Evolutionary conservation across 2,329 filamentous ascomycete genomes (phyloP).

Genomic region (Graphiopsis chlorocephala): DNA sequence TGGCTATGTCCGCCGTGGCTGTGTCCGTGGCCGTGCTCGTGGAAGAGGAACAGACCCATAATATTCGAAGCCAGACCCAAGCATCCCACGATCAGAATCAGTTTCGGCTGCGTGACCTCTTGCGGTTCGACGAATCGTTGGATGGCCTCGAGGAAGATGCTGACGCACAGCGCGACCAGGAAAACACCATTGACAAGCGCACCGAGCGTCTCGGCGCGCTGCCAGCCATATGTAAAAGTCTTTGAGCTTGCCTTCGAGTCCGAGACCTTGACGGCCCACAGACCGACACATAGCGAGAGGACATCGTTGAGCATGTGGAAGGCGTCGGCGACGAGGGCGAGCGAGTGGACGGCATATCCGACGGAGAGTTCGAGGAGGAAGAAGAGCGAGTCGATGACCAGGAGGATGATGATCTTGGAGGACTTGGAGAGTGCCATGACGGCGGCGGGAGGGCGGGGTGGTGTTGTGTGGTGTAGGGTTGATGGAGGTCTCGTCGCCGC

Average conservation of each 20-base stretch:
- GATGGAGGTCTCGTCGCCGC: conserved; percentile 3
- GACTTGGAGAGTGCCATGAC: conserved; percentile 87
- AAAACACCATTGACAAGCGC: conserved; percentile 98
- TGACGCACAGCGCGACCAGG: conserved; percentile 90
- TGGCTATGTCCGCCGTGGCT: conserved; percentile 49
- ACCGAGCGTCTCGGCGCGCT: conserved; percentile 93
- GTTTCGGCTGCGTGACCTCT: conserved; percentile 75
- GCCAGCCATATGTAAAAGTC: conserved; percentile 95
- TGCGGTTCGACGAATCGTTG: conserved; percentile 90
- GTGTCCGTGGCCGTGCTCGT: conserved; percentile 77
- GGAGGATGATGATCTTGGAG: conserved; percentile 86
- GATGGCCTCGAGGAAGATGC: conserved; percentile 92
- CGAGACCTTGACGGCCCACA: conserved; percentile 92
- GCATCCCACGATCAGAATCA: conserved; percentile 87
- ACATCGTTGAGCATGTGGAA: conserved; percentile 99
- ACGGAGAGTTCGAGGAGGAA: conserved; percentile 85
- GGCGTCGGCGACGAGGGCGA: conserved; percentile 91
- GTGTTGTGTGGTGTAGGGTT: neutral
- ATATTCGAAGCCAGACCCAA: conserved; percentile 86
- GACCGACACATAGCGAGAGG: conserved; percentile 82
- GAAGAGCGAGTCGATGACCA: conserved; percentile 84
- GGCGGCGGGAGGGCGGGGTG: neutral
- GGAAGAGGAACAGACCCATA: conserved; percentile 83
- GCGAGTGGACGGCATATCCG: conserved; percentile 82
- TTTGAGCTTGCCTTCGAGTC: conserved; percentile 77